A percentile compares a stretch with the other conserved stretches of the same genome.
Conservation (phyloP, 139 green algal genomes). For the Chlorella sorokiniana region DNA sequence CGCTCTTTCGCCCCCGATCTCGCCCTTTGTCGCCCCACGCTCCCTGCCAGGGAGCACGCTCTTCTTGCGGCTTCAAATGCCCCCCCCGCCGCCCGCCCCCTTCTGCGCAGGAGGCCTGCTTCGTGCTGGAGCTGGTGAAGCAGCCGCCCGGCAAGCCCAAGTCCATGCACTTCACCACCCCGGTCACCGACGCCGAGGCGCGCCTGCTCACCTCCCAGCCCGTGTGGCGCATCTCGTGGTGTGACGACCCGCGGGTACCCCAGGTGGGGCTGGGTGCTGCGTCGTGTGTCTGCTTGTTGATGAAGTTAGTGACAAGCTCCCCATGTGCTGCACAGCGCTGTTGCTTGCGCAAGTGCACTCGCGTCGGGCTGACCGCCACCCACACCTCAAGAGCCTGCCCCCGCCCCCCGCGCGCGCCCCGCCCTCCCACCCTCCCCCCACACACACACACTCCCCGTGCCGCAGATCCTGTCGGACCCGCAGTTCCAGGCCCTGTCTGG, state of each 20-base stretch:
- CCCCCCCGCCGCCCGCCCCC: background rate
- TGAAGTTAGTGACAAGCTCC: background rate
- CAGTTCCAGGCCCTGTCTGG: background rate
- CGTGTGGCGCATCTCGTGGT: constrained; percentile 26
- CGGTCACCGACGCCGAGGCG: constrained; percentile 2
- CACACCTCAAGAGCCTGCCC: background rate
- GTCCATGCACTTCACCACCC: constrained; percentile 31
- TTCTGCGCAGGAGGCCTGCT: constrained; percentile 9
- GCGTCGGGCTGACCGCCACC: background rate
- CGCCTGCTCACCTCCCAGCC: constrained; percentile 8
- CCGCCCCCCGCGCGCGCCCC: no score
- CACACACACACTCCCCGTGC: background rate
- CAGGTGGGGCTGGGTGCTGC: background rate
- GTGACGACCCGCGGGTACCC: constrained; percentile 5
- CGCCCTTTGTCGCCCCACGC: no score
- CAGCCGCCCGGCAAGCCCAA: constrained; percentile 12
- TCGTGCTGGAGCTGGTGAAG: constrained; percentile 23
- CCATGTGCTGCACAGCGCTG: no score
- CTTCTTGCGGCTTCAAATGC: background rate
- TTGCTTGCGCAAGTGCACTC: no score
- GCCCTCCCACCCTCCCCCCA: no score
- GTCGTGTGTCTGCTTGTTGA: background rate
- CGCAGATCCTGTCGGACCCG: constrained; percentile 16
- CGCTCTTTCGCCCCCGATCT: no score
- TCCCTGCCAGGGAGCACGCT: background rate